phyloP scores from a whole-genome alignment of 2,329 filamentous ascomycete genomes.

The Bipolaris oryzae region DNA sequence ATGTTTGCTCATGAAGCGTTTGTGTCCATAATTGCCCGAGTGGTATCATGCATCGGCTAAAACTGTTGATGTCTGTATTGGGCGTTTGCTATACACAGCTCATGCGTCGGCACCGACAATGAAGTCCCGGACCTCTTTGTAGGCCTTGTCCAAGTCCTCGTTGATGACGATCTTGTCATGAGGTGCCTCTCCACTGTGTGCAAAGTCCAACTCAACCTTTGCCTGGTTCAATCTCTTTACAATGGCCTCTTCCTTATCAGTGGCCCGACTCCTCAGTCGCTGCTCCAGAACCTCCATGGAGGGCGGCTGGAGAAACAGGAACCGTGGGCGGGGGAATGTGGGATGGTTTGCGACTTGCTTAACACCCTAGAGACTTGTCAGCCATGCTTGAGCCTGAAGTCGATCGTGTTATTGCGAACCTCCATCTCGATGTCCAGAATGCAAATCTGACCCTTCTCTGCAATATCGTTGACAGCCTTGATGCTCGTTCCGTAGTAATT shows the following conservation, averaged over 20 bases:
- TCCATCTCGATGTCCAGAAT: conserved; percentile 98
- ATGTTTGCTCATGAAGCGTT: background rate
- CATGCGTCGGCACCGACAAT: conserved; percentile 51
- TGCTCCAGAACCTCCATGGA: conserved; percentile 74
- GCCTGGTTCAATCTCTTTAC: conserved; percentile 56
- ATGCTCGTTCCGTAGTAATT: conserved; percentile 89
- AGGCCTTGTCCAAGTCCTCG: conserved; percentile 58
- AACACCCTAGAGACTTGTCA: conserved; percentile 64
- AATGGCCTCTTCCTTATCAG: conserved; percentile 57
- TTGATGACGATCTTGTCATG: conserved; percentile 61
- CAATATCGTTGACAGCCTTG: conserved; percentile 76
- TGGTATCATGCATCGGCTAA: conserved; percentile 17
- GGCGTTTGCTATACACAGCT: background rate
- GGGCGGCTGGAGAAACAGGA: conserved; percentile 84
- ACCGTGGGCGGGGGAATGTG: conserved; percentile 71
- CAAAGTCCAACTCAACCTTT: conserved; percentile 52
- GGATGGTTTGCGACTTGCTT: conserved; percentile 84
- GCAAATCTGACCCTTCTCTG: conserved; percentile 72
- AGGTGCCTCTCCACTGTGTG: conserved; percentile 48
- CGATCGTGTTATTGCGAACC: conserved; percentile 51
- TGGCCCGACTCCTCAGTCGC: conserved; percentile 52
- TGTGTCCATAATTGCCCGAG: background rate
- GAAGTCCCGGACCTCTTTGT: conserved; percentile 57
- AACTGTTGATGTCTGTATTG: background rate
- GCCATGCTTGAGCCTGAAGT: background rate